These are phyloP conservation scores for Botrytis deweyae DNA, from an alignment of 2,329 filamentous ascomycete species.

Conservation along the genomic window DNA sequence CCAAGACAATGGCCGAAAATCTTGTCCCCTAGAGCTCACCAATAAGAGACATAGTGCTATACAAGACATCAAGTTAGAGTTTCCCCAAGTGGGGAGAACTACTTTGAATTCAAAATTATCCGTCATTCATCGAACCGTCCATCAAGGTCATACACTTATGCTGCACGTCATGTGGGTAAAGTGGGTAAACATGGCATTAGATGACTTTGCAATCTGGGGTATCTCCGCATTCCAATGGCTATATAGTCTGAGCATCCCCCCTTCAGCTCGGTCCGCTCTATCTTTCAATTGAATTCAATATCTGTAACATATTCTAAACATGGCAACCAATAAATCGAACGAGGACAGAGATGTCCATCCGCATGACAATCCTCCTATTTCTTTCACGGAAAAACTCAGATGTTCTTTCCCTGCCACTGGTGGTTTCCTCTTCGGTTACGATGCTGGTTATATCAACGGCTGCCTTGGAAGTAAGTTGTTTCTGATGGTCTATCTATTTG, in stretches of 20 bases:
- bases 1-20: not conserved
- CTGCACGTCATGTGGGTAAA: not conserved
- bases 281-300: not conserved
- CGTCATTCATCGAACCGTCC: not conserved
- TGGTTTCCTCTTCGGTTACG: constrained; percentile 61
- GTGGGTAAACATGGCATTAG: not conserved
- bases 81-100: not conserved
- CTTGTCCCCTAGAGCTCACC: not conserved
- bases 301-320: not conserved
- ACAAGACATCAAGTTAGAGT: not conserved
- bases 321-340: constrained; percentile 30
- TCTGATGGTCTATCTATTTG: constrained; percentile 22
- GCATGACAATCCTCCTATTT: constrained; percentile 65
- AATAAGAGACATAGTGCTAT: not conserved
- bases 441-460: constrained; percentile 73
- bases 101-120: not conserved
- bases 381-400: constrained; percentile 64
- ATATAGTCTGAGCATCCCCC: not conserved
- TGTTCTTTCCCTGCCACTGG: constrained; percentile 70
- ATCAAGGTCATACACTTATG: not conserved
- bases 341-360: constrained; percentile 43
- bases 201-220: not conserved
- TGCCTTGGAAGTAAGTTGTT: constrained; percentile 53
- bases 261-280: too few relatives aligned
- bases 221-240: not conserved